Evolutionary conservation across 805 yeast species (phyloP), one percentile per base, ranked within the genome.

Genomic region (Clavispora vitiphila): DNA sequence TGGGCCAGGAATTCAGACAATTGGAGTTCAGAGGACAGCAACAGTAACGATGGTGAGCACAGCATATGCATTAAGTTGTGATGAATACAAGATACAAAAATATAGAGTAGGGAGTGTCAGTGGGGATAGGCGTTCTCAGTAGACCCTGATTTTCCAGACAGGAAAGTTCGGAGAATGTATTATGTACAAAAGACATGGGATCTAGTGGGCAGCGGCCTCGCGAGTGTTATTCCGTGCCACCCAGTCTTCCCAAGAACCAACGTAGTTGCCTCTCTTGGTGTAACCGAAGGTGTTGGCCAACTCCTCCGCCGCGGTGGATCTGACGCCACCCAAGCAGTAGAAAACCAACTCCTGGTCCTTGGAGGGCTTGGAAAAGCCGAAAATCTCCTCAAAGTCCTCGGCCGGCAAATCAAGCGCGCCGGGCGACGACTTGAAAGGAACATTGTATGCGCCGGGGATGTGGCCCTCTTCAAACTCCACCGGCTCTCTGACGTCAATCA

Each of bases 401-500:
- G 76, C 74, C 1, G 81, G 64, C 38, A 91, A 75, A 37, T 86
- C 88, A 46, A 91, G 72, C 0, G 98, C 98, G 16, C 96, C 96
- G 0, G 98, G 98, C 10, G 90, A 78, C 4, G 93, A 79, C 57
- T 88, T 88, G 67, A 81, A 83, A 15, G 99, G 98, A 43, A 91
- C 76, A 58, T 93, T 93, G 42, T 90, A 64, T 5, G 98, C 83
- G 11, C 78, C 76, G 22, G 96, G 96, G 53, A 91, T 84, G 58
- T 77, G 80, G 34, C 96, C 96, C 37, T 69, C 78, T 29, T 66
- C 67, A 55, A 67, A 74, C 65, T 91, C 99, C 20, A 71, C 74
- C 5, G 97, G 96, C 69, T 91, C 98, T 60, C 99, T 80, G 16
- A 87, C 97, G 58, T 91, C 99, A 19, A 91, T 81, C 29, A 91